These are phyloP conservation scores for Tausonia pullulans DNA, from an alignment of 1,284 basidiomycete genomes.

Conservation along the genomic window DNA sequence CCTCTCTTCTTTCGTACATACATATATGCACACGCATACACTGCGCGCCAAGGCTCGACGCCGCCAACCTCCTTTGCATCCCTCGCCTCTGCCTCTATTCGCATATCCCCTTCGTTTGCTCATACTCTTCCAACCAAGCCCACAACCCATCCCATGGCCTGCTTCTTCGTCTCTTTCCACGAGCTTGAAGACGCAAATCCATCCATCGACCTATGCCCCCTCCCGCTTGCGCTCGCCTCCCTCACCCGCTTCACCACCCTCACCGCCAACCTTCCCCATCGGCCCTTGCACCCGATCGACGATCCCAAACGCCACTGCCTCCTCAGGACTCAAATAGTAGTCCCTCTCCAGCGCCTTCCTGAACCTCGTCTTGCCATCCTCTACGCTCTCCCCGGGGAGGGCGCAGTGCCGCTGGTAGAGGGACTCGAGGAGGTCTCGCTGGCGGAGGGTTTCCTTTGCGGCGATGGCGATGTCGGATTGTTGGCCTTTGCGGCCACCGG, in stretches of 20 bases:
- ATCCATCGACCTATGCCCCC: no score
- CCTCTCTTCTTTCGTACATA: no score
- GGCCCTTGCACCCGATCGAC: slow-evolving; percentile 19
- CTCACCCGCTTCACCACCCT: neutral
- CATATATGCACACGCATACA: no score
- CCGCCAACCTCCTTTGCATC: no score
- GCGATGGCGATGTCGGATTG: slow-evolving; percentile 26
- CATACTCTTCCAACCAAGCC: no score
- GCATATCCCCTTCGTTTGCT: no score
- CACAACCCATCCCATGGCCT: no score
- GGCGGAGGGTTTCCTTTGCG: slow-evolving; percentile 25
- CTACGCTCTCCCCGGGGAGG: slow-evolving; percentile 15
- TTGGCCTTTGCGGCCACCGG: slow-evolving; percentile 24
- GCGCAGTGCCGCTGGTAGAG: slow-evolving; percentile 19
- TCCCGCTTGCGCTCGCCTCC: no score
- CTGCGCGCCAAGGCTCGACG: no score
- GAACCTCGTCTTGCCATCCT: slow-evolving; percentile 19
- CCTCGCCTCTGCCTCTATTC: no score
- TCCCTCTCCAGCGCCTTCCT: slow-evolving; percentile 22
- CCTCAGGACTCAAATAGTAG: slow-evolving; percentile 21
- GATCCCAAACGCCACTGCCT: slow-evolving; percentile 21
- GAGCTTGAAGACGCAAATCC: no score
- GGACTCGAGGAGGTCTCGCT: slow-evolving; percentile 21
- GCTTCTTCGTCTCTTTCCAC: no score
- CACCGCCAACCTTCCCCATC: neutral